phyloP scores from a whole-genome alignment of 805 yeast species.

The Monosporozyma solicola region DNA sequence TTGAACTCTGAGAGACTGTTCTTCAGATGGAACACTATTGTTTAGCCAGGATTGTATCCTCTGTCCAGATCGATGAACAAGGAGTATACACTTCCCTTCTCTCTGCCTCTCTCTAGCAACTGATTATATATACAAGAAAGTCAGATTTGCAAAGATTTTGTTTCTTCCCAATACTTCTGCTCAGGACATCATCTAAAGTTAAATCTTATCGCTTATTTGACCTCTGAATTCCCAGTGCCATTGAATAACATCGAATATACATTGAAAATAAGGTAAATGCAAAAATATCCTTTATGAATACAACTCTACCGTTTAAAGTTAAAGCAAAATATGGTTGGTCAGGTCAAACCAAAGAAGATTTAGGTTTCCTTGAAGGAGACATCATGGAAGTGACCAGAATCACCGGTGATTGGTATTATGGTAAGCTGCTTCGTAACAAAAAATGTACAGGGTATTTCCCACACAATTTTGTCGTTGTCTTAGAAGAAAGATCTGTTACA shows the following conservation, averaged over 20 bases:
- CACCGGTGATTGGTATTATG: slow-evolving; percentile 92
- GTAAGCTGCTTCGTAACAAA: slow-evolving; percentile 68
- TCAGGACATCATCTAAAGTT: neutral
- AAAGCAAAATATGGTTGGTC: slow-evolving; percentile 89
- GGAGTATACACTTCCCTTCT: neutral
- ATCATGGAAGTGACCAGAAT: slow-evolving; percentile 76
- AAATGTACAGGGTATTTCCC: slow-evolving; percentile 78
- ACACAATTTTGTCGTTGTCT: slow-evolving; percentile 64
- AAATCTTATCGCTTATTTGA: neutral
- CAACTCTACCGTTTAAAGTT: slow-evolving; percentile 54
- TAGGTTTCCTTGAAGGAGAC: slow-evolving; percentile 93
- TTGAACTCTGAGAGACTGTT: neutral
- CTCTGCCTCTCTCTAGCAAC: neutral
- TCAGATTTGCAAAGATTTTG: neutral
- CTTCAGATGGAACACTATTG: neutral
- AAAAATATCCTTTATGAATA: neutral
- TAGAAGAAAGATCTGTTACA: slow-evolving; percentile 31
- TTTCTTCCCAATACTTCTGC: neutral
- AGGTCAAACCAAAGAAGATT: slow-evolving; percentile 79
- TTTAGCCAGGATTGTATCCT: too few species aligned
- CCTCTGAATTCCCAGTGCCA: neutral
- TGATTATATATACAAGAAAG: neutral
- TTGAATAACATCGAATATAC: neutral
- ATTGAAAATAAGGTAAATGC: neutral
- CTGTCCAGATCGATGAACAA: neutral